phyloP scores from a whole-genome alignment of 2,329 filamentous ascomycete species.

The Colletotrichum sp. region DNA sequence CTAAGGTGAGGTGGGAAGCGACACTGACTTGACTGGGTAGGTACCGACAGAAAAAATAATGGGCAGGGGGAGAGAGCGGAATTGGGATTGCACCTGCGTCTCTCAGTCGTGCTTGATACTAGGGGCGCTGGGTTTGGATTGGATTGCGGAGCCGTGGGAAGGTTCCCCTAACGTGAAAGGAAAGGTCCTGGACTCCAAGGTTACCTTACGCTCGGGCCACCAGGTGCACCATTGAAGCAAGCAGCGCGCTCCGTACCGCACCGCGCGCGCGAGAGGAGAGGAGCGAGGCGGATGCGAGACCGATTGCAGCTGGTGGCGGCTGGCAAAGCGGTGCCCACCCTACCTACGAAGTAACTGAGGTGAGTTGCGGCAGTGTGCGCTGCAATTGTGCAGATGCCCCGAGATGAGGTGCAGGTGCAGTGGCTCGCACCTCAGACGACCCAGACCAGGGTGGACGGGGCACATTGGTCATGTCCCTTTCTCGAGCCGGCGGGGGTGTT shows the following conservation, averaged over 20 bases:
- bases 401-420: neutral
- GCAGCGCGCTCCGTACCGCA: neutral
- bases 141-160: conserved; percentile 18
- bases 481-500: neutral
- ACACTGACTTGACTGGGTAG: neutral
- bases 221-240: conserved; percentile 10
- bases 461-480: neutral
- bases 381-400: neutral
- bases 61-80: neutral
- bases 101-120: neutral
- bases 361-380: neutral
- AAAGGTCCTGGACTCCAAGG: conserved; percentile 15
- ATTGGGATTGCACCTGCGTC: conserved; percentile 6
- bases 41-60: neutral
- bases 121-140: conserved; percentile 6
- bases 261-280: neutral
- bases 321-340: neutral
- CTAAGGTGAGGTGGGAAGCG: neutral
- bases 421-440: neutral
- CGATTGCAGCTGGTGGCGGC: neutral
- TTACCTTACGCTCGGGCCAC: conserved; percentile 16
- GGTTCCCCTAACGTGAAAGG: conserved; percentile 19
- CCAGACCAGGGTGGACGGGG: neutral
- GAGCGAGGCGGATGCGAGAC: neutral
- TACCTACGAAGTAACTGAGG: neutral